Percentiles rank a stretch among this genome's conserved stretches.
These are phyloP conservation scores for Chiua virens DNA, from an alignment of 768 basidiomycete species.

Conservation along the genomic window DNA sequence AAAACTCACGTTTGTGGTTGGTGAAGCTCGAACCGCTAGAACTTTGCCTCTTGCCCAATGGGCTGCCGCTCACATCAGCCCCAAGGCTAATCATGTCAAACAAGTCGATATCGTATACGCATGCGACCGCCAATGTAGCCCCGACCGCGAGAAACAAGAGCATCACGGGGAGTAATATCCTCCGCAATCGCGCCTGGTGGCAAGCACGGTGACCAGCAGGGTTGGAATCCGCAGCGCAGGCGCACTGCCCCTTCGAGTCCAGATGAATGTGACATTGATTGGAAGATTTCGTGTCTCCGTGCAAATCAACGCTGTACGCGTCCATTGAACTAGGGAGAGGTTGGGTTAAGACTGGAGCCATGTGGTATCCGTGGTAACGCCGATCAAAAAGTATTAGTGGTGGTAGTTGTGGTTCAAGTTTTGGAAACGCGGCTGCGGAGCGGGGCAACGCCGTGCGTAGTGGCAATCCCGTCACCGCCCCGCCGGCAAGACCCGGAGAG, in stretches of 20 bases:
- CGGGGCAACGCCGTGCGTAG: too few relatives aligned
- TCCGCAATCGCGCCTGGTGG: slow-evolving; percentile 32
- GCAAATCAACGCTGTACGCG: slow-evolving; percentile 5
- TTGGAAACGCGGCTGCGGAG: too few relatives aligned
- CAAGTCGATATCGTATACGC: slow-evolving; percentile 26
- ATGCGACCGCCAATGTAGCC: slow-evolving; percentile 33
- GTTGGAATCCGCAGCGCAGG: slow-evolving; percentile 18
- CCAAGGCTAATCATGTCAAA: slow-evolving; percentile 22
- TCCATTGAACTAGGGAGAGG: slow-evolving; percentile 26
- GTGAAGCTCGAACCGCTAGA: slow-evolving; percentile 34
- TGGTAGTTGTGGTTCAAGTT: slow-evolving; percentile 1
- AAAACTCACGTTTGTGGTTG: slow-evolving; percentile 41
- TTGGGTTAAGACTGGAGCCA: slow-evolving; percentile 30
- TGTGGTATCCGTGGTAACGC: slow-evolving; percentile 16
- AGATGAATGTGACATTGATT: slow-evolving; percentile 28
- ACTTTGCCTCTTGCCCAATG: slow-evolving; percentile 28
- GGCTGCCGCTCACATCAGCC: slow-evolving; percentile 30
- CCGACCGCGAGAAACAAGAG: slow-evolving; percentile 33
- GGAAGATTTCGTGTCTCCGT: slow-evolving; percentile 13
- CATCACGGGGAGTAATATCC: slow-evolving; percentile 36
- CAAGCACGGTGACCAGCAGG: slow-evolving; percentile 30
- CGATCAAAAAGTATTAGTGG: slow-evolving; percentile 6
- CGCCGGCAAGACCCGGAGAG: too few relatives aligned
- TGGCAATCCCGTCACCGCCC: too few relatives aligned
- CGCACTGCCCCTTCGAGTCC: slow-evolving; percentile 16